These are phyloP conservation scores for Rhodamnia argentea DNA, from an alignment of 345 rosid species.

Conservation along the genomic window DNA sequence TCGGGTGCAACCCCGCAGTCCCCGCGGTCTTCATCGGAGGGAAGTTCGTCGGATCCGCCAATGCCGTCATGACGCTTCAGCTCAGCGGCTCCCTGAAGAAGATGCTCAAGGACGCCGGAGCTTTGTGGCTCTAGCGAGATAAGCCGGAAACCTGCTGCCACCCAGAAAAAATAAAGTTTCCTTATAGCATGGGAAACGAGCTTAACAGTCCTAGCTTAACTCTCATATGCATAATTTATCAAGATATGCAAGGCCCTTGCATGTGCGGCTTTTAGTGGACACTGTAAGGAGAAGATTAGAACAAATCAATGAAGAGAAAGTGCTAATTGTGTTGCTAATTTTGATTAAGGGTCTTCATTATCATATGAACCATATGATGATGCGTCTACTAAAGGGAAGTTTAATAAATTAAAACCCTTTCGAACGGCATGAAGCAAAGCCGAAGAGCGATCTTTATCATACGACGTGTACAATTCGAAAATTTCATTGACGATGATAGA, in stretches of 20 bases:
- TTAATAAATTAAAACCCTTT: neutral
- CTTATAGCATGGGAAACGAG: neutral
- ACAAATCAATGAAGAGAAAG: neutral
- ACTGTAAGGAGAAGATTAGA: neutral
- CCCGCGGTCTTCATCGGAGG: slow-evolving; percentile 33
- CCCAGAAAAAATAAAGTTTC: neutral
- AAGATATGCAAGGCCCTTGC: neutral
- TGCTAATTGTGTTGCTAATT: neutral
- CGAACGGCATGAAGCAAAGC: neutral
- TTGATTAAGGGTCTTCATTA: neutral
- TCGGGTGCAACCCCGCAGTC: slow-evolving; percentile 7
- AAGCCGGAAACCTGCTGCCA: neutral
- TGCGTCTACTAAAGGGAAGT: neutral
- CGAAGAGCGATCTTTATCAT: neutral
- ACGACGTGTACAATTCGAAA: neutral
- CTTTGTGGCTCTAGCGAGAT: slow-evolving; percentile 1
- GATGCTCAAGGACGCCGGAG: slow-evolving; percentile 6
- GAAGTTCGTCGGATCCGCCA: slow-evolving; percentile 26
- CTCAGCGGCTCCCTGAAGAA: slow-evolving; percentile 18
- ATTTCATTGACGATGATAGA: neutral
- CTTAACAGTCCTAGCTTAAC: neutral
- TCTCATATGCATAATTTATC: neutral
- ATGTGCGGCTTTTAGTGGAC: neutral
- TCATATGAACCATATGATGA: neutral
- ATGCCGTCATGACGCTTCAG: slow-evolving; percentile 35